Evolutionary conservation across 2,329 filamentous ascomycete species (phyloP).

Genomic region (Nannizzia gypsea): DNA sequence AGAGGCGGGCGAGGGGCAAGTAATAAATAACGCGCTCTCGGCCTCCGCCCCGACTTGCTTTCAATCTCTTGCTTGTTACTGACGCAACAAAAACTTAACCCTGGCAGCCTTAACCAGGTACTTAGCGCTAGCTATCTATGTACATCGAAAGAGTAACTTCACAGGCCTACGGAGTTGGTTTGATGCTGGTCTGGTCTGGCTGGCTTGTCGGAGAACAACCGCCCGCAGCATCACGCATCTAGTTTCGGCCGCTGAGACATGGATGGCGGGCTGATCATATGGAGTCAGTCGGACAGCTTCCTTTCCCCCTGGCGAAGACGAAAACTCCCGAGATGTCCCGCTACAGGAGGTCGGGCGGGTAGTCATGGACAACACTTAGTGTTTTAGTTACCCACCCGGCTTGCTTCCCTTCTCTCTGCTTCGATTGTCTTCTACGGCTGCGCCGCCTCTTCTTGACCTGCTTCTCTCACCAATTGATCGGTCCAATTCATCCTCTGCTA

Average conservation of each 20-base stretch:
- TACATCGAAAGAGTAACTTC: not conserved
- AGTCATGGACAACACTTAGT: not conserved
- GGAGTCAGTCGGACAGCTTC: not conserved
- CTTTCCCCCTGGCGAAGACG: not conserved
- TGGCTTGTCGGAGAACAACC: not conserved
- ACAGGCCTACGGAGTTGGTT: too few relatives aligned
- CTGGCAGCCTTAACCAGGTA: not conserved
- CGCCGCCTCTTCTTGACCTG: not conserved
- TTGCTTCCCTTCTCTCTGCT: not conserved
- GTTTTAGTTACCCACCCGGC: not conserved
- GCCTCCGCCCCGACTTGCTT: not conserved
- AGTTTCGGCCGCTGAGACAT: not conserved
- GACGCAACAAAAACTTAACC: slow-evolving; percentile 6
- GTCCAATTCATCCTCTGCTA: not conserved
- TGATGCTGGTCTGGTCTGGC: not conserved
- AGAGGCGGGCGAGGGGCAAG: slow-evolving; percentile 9
- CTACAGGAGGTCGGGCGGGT: not conserved
- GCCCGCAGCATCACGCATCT: not conserved
- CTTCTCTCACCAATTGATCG: not conserved
- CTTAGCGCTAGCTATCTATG: too few relatives aligned
- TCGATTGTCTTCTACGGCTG: not conserved
- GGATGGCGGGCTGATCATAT: not conserved
- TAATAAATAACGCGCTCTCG: slow-evolving; percentile 11
- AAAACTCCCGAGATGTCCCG: slow-evolving; percentile 1
- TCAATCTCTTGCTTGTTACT: not conserved